Percentiles rank a stretch among this genome's conserved stretches.
These are phyloP conservation scores for Pseudisothecium myosuroides DNA, from an alignment of 225 moss, liverwort and hornwort species.

Conservation along the genomic window DNA sequence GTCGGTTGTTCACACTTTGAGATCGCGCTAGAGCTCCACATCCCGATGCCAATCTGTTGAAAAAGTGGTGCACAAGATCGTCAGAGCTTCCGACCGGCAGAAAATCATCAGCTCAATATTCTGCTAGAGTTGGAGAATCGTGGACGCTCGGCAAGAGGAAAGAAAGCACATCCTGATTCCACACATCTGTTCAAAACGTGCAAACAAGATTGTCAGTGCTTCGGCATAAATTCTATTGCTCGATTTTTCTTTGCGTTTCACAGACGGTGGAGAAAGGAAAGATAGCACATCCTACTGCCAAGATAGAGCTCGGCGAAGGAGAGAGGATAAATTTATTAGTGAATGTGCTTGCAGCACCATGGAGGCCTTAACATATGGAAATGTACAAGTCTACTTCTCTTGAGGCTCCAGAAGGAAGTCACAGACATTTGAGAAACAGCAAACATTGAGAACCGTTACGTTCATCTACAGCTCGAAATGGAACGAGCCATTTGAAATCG, in stretches of 20 bases:
- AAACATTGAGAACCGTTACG: background rate
- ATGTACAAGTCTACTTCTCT: conserved; percentile 9
- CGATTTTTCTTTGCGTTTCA: background rate
- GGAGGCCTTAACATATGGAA: background rate
- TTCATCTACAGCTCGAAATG: background rate
- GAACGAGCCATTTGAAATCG: background rate
- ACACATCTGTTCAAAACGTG: background rate
- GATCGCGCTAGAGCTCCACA: background rate
- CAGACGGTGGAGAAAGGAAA: background rate
- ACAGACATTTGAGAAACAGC: background rate
- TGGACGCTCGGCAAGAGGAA: background rate
- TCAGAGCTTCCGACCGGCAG: background rate
- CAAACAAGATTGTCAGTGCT: background rate
- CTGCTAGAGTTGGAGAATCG: background rate
- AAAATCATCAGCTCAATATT: background rate
- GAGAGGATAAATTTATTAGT: background rate
- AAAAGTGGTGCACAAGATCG: background rate
- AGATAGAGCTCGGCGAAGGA: background rate
- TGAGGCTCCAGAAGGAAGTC: background rate
- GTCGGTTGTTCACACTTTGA: background rate
- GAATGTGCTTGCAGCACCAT: background rate
- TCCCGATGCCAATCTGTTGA: background rate
- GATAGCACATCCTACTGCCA: background rate
- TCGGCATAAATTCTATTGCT: background rate
- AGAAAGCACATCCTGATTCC: background rate